These are phyloP conservation scores for Acer negundo DNA, from an alignment of 345 rosid genomes.

Conservation along the genomic window DNA sequence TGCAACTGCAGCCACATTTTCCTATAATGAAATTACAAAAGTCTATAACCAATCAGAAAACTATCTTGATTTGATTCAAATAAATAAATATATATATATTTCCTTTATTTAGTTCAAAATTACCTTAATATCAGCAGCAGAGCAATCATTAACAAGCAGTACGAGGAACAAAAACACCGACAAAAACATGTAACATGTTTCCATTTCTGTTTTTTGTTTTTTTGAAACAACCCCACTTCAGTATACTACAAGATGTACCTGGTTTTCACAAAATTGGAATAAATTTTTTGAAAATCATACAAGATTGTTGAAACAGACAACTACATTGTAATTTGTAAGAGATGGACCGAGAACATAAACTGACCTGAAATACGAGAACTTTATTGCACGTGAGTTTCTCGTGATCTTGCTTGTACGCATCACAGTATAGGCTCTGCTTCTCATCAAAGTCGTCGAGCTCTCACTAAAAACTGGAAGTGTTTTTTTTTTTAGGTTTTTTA, in stretches of 20 bases:
- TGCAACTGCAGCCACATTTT: constrained; percentile 21
- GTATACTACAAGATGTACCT: constrained; percentile 29
- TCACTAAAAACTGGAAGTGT: not conserved
- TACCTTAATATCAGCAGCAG: constrained; percentile 46
- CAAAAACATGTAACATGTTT: constrained; percentile 26
- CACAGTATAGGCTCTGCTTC: not conserved
- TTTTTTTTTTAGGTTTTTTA: not conserved
- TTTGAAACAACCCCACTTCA: constrained; percentile 29
- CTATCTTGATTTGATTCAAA: not conserved
- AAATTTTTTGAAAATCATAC: too few species aligned
- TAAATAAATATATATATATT: constrained; percentile 11
- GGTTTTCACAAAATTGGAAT: not conserved
- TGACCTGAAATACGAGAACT: constrained; percentile 11
- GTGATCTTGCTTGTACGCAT: not conserved
- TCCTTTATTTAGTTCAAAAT: constrained; percentile 1
- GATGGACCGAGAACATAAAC: not conserved
- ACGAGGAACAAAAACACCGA: constrained; percentile 41
- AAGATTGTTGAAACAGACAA: not conserved
- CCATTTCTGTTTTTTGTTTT: constrained; percentile 31
- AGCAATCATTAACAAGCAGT: constrained; percentile 31
- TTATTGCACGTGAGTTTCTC: not conserved
- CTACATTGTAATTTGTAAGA: not conserved
- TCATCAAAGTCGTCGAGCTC: not conserved
- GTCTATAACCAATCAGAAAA: constrained; percentile 15
- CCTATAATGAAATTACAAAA: constrained; percentile 32